phyloP scores from a whole-genome alignment of 306 rosid genomes.

The Medicago truncatula region DNA sequence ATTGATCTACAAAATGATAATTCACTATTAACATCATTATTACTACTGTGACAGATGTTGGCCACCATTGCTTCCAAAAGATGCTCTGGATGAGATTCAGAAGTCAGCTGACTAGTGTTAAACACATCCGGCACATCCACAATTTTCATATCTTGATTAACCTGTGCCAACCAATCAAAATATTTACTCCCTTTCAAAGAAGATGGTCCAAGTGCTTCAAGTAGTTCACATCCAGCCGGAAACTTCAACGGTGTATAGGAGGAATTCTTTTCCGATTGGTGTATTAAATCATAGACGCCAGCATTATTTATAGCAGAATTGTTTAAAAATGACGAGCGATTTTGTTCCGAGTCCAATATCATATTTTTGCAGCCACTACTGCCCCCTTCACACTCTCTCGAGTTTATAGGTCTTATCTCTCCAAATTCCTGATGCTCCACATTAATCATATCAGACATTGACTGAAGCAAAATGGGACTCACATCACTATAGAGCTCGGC shows the following conservation, averaged over 20 bases:
- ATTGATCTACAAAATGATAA: conserved; percentile 63
- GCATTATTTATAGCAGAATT: conserved; percentile 43
- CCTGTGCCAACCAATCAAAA: conserved; percentile 55
- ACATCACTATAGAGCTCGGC: conserved; percentile 54
- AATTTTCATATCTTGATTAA: conserved; percentile 53
- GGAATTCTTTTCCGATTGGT: conserved; percentile 51
- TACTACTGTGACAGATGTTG: conserved; percentile 67
- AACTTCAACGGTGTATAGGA: conserved; percentile 53
- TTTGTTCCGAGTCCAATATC: conserved; percentile 45
- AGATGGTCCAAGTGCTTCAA: conserved; percentile 93
- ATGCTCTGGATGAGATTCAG: conserved; percentile 71
- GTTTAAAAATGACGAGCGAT: conserved; percentile 37
- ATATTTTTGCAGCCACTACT: conserved; percentile 54
- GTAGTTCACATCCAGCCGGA: conserved; percentile 97
- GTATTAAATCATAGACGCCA: conserved; percentile 36
- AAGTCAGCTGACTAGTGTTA: conserved; percentile 68
- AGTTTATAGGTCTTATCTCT: conserved; percentile 49
- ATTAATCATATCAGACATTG: conserved; percentile 54
- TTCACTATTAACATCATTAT: conserved; percentile 60
- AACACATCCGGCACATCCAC: conserved; percentile 58
- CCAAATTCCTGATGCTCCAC: conserved; percentile 53
- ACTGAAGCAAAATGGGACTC: conserved; percentile 53
- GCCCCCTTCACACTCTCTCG: conserved; percentile 47
- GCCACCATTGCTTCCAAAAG: conserved; percentile 94
- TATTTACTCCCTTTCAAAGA: conserved; percentile 60